Evolutionary conservation across 192 early-diverging fungal species (phyloP).

Genomic region (Pilaira anomala): DNA sequence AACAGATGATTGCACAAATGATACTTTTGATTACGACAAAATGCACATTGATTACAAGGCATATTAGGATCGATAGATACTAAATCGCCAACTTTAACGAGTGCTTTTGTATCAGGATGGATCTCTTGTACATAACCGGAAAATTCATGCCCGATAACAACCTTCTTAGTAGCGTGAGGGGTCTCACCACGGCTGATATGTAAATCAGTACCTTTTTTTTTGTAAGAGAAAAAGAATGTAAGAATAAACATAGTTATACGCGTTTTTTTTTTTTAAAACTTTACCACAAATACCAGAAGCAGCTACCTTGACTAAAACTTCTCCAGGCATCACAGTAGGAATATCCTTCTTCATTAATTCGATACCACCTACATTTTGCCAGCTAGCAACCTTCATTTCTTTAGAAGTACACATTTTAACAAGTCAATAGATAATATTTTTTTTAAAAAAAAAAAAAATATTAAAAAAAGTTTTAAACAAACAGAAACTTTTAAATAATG

Average conservation of each 20-base stretch:
- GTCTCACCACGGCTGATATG: constrained; percentile 55
- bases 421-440: background rate
- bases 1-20: constrained; percentile 42
- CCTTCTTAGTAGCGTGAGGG: constrained; percentile 42
- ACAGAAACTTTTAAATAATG: constrained; percentile 11
- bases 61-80: constrained; percentile 51
- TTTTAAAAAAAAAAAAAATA: constrained; percentile 3
- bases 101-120: constrained; percentile 30
- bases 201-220: constrained; percentile 42
- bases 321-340: constrained; percentile 36
- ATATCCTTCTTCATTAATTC: constrained; percentile 35
- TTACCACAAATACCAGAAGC: constrained; percentile 51
- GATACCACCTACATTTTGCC: constrained; percentile 44
- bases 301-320: constrained; percentile 45
- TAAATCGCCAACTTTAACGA: constrained; percentile 36
- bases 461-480: background rate
- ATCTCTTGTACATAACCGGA: constrained; percentile 45
- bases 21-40: constrained; percentile 43
- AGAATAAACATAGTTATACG: background rate
- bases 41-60: constrained; percentile 45
- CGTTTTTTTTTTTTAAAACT: background rate
- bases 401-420: background rate
- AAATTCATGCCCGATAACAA: constrained; percentile 53
- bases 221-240: too few relatives aligned
- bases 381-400: constrained; percentile 36